Evolutionary conservation across 345 rosid species (phyloP).

Genomic region (Citrus trifoliata): DNA sequence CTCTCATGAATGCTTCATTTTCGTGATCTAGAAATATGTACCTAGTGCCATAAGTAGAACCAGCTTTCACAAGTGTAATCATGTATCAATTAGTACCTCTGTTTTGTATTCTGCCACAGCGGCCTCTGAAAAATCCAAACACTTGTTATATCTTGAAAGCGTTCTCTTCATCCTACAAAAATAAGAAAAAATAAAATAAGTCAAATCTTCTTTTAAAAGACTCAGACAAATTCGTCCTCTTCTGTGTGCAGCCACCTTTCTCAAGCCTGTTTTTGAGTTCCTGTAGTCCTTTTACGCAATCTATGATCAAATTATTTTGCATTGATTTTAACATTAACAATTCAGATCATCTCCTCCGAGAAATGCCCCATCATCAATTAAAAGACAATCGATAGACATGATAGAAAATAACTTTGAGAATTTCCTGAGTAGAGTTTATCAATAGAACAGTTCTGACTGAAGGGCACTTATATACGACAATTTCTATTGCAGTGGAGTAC

Average conservation of each 20-base stretch:
- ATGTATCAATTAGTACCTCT: slow-evolving; percentile 44
- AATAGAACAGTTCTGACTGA: not conserved
- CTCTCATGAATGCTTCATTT: not conserved
- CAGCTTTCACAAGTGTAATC: not conserved
- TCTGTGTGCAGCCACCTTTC: not conserved
- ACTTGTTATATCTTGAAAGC: slow-evolving; percentile 61
- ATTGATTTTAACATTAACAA: not conserved
- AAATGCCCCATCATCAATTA: not conserved
- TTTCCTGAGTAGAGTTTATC: not conserved
- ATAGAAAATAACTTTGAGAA: not conserved
- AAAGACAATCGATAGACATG: not conserved
- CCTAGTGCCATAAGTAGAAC: not conserved
- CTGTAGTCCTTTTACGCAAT: not conserved
- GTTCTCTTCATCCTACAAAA: slow-evolving; percentile 71
- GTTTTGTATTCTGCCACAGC: slow-evolving; percentile 37
- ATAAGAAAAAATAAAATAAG: slow-evolving; percentile 5
- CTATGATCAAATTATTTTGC: not conserved
- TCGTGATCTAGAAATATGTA: not conserved
- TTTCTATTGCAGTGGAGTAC: not conserved
- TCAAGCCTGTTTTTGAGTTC: not conserved
- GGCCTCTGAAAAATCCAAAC: slow-evolving; percentile 45
- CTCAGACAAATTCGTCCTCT: not conserved
- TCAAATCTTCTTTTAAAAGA: not conserved
- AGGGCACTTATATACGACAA: not conserved
- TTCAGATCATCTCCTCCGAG: not conserved